A percentile compares a stretch with the other conserved stretches of the same genome.
phyloP scores from a whole-genome alignment of 2,329 filamentous ascomycete species.

The Aspergillus latus region DNA sequence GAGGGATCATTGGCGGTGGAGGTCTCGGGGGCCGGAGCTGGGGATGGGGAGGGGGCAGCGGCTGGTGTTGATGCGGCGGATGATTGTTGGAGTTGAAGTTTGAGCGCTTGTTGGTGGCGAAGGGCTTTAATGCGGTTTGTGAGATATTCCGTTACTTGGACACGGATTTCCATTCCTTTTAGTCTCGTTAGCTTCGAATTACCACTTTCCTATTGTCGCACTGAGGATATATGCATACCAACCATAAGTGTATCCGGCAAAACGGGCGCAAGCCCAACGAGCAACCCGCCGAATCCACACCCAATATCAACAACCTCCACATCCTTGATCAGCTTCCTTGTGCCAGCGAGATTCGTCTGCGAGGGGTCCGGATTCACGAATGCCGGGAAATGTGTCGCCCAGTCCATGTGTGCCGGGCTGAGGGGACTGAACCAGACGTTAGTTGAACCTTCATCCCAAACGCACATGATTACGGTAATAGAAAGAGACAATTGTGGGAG shows the following conservation, averaged over 20 bases:
- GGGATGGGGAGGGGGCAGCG: neutral
- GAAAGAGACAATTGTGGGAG: neutral
- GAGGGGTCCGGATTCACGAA: conserved; percentile 53
- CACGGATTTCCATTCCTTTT: conserved; percentile 85
- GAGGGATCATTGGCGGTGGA: neutral
- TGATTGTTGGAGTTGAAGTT: conserved; percentile 15
- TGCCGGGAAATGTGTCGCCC: conserved; percentile 78
- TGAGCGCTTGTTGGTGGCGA: conserved; percentile 48
- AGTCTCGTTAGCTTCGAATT: neutral
- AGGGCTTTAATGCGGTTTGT: conserved; percentile 82
- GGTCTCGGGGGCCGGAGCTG: conserved; percentile 3
- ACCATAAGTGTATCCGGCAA: conserved; percentile 81
- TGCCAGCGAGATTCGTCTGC: conserved; percentile 33
- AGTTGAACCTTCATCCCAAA: neutral
- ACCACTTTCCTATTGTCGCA: neutral
- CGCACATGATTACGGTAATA: no score
- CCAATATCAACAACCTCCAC: conserved; percentile 96
- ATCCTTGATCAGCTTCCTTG: conserved; percentile 58
- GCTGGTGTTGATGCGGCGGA: conserved; percentile 4
- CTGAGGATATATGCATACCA: conserved; percentile 54
- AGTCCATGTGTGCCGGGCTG: conserved; percentile 83
- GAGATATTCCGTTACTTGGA: conserved; percentile 86
- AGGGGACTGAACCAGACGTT: conserved; percentile 60
- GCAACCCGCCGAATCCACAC: conserved; percentile 89
- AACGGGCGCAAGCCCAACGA: conserved; percentile 78